These are phyloP conservation scores for Manihot esculenta DNA, from an alignment of 441 rosid species.

Conservation along the genomic window DNA sequence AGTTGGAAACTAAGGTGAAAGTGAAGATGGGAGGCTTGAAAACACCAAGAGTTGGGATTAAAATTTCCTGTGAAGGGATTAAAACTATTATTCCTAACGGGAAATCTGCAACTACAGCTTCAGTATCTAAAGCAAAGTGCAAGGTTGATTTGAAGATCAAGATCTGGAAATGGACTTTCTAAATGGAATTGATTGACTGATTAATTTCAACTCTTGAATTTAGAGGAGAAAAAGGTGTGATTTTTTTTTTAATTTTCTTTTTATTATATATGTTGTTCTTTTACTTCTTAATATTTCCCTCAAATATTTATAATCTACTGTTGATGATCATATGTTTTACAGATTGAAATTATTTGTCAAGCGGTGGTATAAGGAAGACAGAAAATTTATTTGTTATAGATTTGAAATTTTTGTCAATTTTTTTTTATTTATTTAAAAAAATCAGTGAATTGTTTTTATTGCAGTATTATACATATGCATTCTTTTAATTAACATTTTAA, in stretches of 20 bases:
- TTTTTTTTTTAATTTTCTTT: not conserved
- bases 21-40: slow-evolving; percentile 62
- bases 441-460: no score
- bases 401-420: slow-evolving; percentile 11
- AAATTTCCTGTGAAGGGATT: slow-evolving; percentile 65
- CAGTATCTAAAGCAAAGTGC: slow-evolving; percentile 57
- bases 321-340: slow-evolving; percentile 17
- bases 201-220: not conserved
- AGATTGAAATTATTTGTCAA: slow-evolving; percentile 20
- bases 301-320: not conserved
- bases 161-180: slow-evolving; percentile 84
- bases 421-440: not conserved
- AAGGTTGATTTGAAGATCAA: slow-evolving; percentile 72
- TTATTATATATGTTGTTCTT: no score
- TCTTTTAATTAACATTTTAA: no score
- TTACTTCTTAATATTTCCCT: not conserved
- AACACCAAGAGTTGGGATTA: slow-evolving; percentile 55
- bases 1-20: slow-evolving; percentile 56
- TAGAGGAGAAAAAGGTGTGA: slow-evolving; percentile 24
- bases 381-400: not conserved
- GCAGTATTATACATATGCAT: no score
- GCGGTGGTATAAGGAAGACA: no score
- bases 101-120: slow-evolving; percentile 49
- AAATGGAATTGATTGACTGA: not conserved
- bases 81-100: slow-evolving; percentile 52